A percentile compares a stretch with the other conserved stretches of the same genome.
Conservation (phyloP, 2,329 filamentous ascomycete genomes). For the Blastomyces gilchristii region DNA sequence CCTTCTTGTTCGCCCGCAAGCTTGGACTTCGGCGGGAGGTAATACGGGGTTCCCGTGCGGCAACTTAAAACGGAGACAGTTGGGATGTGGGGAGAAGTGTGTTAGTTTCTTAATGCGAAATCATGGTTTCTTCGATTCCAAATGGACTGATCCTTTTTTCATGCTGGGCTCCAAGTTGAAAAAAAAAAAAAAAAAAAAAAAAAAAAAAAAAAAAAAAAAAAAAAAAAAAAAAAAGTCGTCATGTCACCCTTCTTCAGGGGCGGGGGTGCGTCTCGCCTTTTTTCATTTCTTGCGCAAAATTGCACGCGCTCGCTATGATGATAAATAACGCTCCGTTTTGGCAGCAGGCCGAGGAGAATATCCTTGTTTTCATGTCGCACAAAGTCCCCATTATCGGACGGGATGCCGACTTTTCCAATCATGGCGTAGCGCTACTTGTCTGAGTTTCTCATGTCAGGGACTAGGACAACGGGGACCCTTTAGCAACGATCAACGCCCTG, state of each 20-base stretch:
- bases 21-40: not conserved
- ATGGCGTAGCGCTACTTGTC: not conserved
- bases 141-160: not conserved
- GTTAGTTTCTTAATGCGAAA: not conserved
- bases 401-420: not conserved
- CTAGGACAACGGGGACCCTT: constrained; percentile 4
- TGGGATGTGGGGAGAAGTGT: not conserved
- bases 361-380: constrained; percentile 6
- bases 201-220: not conserved
- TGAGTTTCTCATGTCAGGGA: constrained; percentile 1
- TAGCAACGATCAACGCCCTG: not conserved
- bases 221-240: not conserved
- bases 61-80: not conserved
- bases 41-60: constrained; percentile 5
- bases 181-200: not conserved
- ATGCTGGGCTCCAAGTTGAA: too few relatives aligned
- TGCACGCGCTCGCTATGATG: not conserved
- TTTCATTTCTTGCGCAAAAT: not conserved
- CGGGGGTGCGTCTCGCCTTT: not conserved
- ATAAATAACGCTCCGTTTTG: not conserved
- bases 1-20: not conserved
- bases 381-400: not conserved
- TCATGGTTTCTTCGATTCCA: not conserved
- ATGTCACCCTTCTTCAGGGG: not conserved
- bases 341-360: not conserved